Percentiles rank a stretch among this genome's conserved stretches.
Evolutionary conservation across 257 asterid species (phyloP).

Genomic region (Striga asiatica): DNA sequence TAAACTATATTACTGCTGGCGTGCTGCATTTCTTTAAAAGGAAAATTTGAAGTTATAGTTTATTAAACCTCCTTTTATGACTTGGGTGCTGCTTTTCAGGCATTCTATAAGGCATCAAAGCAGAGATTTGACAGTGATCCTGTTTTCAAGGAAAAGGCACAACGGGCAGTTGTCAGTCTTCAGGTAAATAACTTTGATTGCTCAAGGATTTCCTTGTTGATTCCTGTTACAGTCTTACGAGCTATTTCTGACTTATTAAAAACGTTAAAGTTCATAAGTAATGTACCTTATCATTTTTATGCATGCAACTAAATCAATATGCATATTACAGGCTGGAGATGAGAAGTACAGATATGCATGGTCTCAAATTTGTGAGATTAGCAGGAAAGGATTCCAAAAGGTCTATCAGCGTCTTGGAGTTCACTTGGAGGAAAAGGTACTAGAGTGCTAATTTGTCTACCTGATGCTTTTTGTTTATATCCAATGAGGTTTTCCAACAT

Average conservation of each 20-base stretch:
- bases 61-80: slow-evolving; percentile 8
- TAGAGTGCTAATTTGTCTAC: not conserved
- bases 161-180: slow-evolving; percentile 83
- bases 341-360: slow-evolving; percentile 74
- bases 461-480: not conserved
- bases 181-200: slow-evolving; percentile 46
- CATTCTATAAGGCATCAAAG: slow-evolving; percentile 84
- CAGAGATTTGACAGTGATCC: slow-evolving; percentile 67
- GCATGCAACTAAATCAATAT: slow-evolving; percentile 3
- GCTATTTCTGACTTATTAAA: not conserved
- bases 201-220: not conserved
- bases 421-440: slow-evolving; percentile 77
- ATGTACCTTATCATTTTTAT: not conserved
- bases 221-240: not conserved
- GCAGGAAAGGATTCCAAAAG: slow-evolving; percentile 58
- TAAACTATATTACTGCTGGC: not conserved
- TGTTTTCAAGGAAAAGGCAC: slow-evolving; percentile 81
- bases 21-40: not conserved
- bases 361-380: slow-evolving; percentile 76
- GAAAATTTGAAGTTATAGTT: not conserved
- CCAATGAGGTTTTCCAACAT: not conserved
- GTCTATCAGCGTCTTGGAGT: slow-evolving; percentile 73
- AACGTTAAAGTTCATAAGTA: slow-evolving; percentile 2
- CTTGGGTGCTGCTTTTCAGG: slow-evolving; percentile 28
- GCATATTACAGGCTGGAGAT: slow-evolving; percentile 55